These are phyloP conservation scores for Starmerella potacharoeniae DNA, from an alignment of 805 yeast genomes.

Conservation along the genomic window DNA sequence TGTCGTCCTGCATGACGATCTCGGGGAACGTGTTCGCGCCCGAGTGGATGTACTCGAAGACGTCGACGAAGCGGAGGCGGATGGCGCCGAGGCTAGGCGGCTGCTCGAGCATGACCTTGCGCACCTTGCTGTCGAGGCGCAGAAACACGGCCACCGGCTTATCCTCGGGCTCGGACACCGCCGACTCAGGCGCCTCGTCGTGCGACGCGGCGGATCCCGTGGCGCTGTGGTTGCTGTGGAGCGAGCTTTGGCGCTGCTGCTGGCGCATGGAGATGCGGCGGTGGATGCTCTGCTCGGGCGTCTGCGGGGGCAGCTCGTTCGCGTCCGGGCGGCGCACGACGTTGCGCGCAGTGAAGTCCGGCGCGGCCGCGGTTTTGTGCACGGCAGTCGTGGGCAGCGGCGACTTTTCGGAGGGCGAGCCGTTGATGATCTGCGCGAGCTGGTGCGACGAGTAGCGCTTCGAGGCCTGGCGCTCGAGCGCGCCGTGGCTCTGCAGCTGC, in stretches of 20 bases:
- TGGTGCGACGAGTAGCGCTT: conserved; percentile 91
- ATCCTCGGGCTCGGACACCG: not conserved
- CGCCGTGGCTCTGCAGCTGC: conserved; percentile 70
- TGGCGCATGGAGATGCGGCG: conserved; percentile 28
- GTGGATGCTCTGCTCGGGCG: conserved; percentile 24
- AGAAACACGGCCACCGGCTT: conserved; percentile 24
- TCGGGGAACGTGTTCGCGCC: conserved; percentile 57
- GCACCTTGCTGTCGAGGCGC: conserved; percentile 26
- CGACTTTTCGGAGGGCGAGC: conserved; percentile 14
- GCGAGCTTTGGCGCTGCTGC: conserved; percentile 1
- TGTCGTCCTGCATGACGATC: conserved; percentile 56
- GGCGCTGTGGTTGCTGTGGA: not conserved
- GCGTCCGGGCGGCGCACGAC: conserved; percentile 7
- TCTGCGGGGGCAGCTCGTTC: conserved; percentile 1
- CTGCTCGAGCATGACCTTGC: conserved; percentile 17
- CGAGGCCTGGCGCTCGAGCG: conserved; percentile 83
- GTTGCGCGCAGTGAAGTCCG: conserved; percentile 20
- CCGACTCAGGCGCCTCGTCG: not conserved
- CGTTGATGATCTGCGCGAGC: conserved; percentile 48
- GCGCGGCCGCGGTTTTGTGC: conserved; percentile 16
- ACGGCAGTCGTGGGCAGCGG: conserved; percentile 20
- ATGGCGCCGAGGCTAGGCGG: conserved; percentile 23
- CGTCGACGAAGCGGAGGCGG: conserved; percentile 70
- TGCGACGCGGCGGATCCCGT: not conserved
- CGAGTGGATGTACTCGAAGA: conserved; percentile 73